A percentile compares a stretch with the other conserved stretches of the same genome.
These are phyloP conservation scores for Ballota nigra DNA, from an alignment of 257 asterid genomes.

Conservation along the genomic window DNA sequence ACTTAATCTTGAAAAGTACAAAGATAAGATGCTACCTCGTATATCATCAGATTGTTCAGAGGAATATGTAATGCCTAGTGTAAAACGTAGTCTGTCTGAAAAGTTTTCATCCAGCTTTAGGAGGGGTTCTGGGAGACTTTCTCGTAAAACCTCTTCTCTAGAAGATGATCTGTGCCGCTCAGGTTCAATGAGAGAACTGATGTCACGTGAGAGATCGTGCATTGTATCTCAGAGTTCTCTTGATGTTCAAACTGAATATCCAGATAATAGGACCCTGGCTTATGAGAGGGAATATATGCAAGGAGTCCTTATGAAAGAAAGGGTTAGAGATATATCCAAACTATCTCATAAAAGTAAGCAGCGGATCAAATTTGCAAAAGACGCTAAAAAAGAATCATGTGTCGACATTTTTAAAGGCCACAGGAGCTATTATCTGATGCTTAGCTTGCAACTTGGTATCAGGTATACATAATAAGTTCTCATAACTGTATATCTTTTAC, in stretches of 20 bases:
- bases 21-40: constrained; percentile 44
- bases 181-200: constrained; percentile 39
- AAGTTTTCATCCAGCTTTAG: constrained; percentile 50
- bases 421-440: constrained; percentile 82
- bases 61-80: constrained; percentile 41
- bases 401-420: constrained; percentile 58
- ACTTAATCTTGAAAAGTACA: constrained; percentile 38
- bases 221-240: constrained; percentile 37
- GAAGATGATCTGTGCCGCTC: constrained; percentile 35
- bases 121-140: constrained; percentile 44
- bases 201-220: constrained; percentile 42
- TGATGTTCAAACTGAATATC: constrained; percentile 52
- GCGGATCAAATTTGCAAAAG: constrained; percentile 52
- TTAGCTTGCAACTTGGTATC: constrained; percentile 92
- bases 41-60: constrained; percentile 39
- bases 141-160: constrained; percentile 37
- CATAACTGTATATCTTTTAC: neutral
- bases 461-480: constrained; percentile 47
- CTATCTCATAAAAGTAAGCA: constrained; percentile 52
- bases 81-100: constrained; percentile 57
- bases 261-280: constrained; percentile 43
- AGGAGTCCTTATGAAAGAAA: constrained; percentile 89
- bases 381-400: constrained; percentile 47
- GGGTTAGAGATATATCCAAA: constrained; percentile 45
- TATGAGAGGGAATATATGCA: constrained; percentile 98